These are phyloP conservation scores for Ceratocystis huliohia DNA, from an alignment of 2,329 filamentous ascomycete species.

Conservation along the genomic window DNA sequence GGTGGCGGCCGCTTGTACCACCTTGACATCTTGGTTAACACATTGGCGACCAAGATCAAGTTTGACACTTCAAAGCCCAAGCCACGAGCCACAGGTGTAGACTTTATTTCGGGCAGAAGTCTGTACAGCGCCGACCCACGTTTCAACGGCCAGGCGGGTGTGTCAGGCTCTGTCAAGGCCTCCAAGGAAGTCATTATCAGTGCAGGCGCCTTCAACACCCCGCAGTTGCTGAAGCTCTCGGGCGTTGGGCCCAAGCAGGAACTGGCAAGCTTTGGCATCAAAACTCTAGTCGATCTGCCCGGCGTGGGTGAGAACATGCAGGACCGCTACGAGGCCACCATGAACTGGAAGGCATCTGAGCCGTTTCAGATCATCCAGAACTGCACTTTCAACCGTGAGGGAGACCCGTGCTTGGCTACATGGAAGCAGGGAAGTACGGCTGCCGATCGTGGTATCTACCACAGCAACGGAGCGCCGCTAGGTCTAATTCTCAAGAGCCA, in stretches of 20 bases:
- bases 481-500: conserved; percentile 20
- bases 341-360: conserved; percentile 25
- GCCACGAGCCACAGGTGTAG: conserved; percentile 32
- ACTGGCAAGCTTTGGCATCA: conserved; percentile 34
- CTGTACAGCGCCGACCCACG: conserved; percentile 28
- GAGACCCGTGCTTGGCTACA: conserved; percentile 17
- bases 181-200: conserved; percentile 38
- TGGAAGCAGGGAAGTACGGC: conserved; percentile 16
- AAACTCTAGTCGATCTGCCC: conserved; percentile 33
- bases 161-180: conserved; percentile 24
- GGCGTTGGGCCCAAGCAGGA: conserved; percentile 36
- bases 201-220: conserved; percentile 38
- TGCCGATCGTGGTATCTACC: conserved; percentile 19
- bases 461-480: conserved; percentile 21
- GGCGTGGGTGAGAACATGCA: conserved; percentile 39
- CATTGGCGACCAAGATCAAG: conserved; percentile 30
- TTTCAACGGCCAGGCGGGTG: conserved; percentile 22
- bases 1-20: conserved; percentile 27
- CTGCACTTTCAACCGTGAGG: conserved; percentile 16
- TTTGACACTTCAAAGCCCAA: conserved; percentile 26
- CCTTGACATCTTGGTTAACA: conserved; percentile 22
- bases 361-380: conserved; percentile 14
- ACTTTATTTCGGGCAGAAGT: conserved; percentile 23
- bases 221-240: conserved; percentile 40
- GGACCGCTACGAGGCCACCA: conserved; percentile 33